phyloP scores from a whole-genome alignment of 2,329 filamentous ascomycete species.

The Colletotrichum sp. region DNA sequence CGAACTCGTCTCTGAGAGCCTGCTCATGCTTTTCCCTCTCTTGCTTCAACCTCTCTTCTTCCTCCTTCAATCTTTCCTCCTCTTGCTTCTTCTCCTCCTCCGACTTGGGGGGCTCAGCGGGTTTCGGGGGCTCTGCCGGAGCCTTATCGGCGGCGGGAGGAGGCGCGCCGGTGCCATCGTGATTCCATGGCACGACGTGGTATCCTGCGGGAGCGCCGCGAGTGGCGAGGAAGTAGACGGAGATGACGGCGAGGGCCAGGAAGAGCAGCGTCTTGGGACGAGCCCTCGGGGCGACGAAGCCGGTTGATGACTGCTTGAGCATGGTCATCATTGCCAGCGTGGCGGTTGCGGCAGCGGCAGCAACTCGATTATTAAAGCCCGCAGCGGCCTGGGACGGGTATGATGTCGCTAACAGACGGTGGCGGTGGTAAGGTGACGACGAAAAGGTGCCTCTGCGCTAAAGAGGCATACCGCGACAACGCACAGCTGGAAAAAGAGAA shows the following conservation, averaged over 20 bases:
- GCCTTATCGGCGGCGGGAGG: neutral
- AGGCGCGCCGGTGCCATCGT: neutral
- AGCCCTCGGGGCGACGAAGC: constrained; percentile 34
- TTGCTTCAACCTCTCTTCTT: neutral
- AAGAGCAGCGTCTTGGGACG: constrained; percentile 48
- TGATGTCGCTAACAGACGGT: neutral
- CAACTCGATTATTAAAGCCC: neutral
- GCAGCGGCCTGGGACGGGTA: neutral
- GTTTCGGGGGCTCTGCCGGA: neutral
- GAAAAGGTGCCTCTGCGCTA: constrained; percentile 6
- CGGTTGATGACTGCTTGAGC: constrained; percentile 23
- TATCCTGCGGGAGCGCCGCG: constrained; percentile 37
- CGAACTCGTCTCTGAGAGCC: constrained; percentile 34
- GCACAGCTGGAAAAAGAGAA: neutral
- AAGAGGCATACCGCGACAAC: constrained; percentile 17
- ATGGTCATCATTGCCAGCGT: constrained; percentile 27
- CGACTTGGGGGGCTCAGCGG: constrained; percentile 11
- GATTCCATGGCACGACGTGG: constrained; percentile 38
- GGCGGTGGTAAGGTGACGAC: neutral
- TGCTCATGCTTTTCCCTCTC: constrained; percentile 31
- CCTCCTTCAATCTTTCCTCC: constrained; percentile 11
- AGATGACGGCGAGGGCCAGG: constrained; percentile 41
- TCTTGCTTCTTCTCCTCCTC: constrained; percentile 20
- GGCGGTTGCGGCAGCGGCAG: neutral
- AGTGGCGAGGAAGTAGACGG: constrained; percentile 50